Evolutionary conservation across 2,329 filamentous ascomycete genomes (phyloP), one percentile per base, ranked within the genome.

Genomic region (Penicillium freii): DNA sequence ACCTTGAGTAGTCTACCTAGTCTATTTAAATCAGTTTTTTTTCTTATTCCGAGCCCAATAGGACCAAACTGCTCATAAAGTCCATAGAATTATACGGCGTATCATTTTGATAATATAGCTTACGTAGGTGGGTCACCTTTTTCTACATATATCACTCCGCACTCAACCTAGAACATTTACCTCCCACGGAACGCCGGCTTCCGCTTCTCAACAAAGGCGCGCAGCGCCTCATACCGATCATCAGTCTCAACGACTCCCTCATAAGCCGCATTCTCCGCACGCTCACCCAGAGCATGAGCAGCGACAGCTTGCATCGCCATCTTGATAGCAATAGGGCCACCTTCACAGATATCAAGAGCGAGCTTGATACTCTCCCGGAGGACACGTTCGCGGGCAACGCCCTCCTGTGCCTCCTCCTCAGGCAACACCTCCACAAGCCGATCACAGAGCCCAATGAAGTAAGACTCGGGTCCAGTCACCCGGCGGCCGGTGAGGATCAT

Each of bases 381-480:
- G 10, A 89, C 90, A 65, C 84, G 84, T 62, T 83, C 83, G 49
- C 89, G 79, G 19, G 90, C 88, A 33, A 78, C 76, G 5, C 79
- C 77, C 52, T 87, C 78, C 51, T 89, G 68, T 36, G 73, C 73
- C 40, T 77, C 76, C 64, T 78, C 78, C 53, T 78, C 77, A 1
- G 84, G 83, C 23, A 84, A 77, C 23, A 96, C 82, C 75, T 97
- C 90, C 25, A 97, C 91, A 31, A 97, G 77, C n/a, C 93, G 82
- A 76, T 97, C 92, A 44, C 90, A 92, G 34, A 99, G 81, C 1
- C 94, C 94, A 19, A 97, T 77, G 73, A 95, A 94, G 76, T 96
- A 96, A 0, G 94, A 91, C 78, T 97, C 94, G 1, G 89, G 80
- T 0, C 86, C 93, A 9, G 83, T 82, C 13, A 99, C 89, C 43